Evolutionary conservation across 768 basidiomycete species (phyloP).

Genomic region (Trametopsis cervina): DNA sequence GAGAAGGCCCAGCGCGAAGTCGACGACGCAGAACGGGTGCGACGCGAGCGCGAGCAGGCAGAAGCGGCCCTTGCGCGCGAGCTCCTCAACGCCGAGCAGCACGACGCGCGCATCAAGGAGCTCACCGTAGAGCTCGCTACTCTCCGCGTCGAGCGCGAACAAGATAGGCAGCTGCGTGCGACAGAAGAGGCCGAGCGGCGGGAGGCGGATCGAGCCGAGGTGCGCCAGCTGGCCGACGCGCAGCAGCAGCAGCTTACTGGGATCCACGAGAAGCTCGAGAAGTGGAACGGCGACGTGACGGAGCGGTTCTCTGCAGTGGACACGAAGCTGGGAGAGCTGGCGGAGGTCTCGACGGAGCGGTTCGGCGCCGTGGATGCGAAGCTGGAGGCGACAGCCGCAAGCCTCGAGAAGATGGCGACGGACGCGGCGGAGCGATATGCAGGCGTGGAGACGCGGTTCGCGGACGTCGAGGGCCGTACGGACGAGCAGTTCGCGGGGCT

Average conservation of each 20-base stretch:
- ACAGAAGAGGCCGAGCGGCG: conserved; percentile 56
- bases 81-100: conserved; percentile 29
- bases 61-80: conserved; percentile 43
- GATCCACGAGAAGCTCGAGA: conserved; percentile 50
- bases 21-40: conserved; percentile 35
- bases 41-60: conserved; percentile 45
- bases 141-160: conserved; percentile 34
- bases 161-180: conserved; percentile 47
- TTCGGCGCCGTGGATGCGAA: no score
- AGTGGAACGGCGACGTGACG: no score
- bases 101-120: conserved; percentile 46
- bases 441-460: no score
- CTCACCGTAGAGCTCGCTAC: conserved; percentile 59
- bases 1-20: conserved; percentile 1
- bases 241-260: conserved; percentile 57
- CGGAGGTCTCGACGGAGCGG: no score
- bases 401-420: no score
- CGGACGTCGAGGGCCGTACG: no score
- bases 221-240: conserved; percentile 51
- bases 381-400: no score
- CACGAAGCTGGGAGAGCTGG: conserved; percentile 54
- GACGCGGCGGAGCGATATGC: no score
- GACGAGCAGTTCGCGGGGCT: no score
- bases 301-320: conserved; percentile 54
- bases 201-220: conserved; percentile 52